A percentile compares a stretch with the other conserved stretches of the same genome.
phyloP scores from a whole-genome alignment of 163 green algal species.

The Coccomyxa subellipsoidea region DNA sequence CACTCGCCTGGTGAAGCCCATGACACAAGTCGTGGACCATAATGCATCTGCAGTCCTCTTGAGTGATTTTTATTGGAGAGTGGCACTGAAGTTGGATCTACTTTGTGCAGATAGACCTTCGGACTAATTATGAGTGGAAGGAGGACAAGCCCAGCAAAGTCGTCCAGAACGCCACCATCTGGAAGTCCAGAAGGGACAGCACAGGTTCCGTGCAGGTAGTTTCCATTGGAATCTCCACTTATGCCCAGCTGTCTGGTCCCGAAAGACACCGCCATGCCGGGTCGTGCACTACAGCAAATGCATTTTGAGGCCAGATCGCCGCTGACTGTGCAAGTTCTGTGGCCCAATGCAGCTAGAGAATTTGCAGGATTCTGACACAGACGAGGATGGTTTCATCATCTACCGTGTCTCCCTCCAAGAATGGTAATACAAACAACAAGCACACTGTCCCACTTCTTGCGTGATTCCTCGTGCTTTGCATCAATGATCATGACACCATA shows the following conservation, averaged over 20 bases:
- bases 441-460: no score
- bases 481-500: no score
- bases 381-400: not conserved
- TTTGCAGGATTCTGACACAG: not conserved
- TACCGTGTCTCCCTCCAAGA: not conserved
- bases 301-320: no score
- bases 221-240: not conserved
- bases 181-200: not conserved
- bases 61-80: no score
- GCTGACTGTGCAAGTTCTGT: no score
- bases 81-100: no score
- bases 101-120: not conserved
- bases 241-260: no score
- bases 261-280: no score
- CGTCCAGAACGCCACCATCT: not conserved
- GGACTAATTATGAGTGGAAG: not conserved
- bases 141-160: not conserved
- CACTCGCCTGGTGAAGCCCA: not conserved
- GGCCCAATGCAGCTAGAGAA: not conserved
- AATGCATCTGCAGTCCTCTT: not conserved
- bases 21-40: not conserved
- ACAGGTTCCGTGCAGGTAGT: not conserved
- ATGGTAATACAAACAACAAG: not conserved
- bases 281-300: no score
- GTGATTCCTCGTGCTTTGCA: no score